Base-by-base conservation (phyloP, 2,329 filamentous ascomycete species). In the Cercospora zeae-maydis region DNA sequence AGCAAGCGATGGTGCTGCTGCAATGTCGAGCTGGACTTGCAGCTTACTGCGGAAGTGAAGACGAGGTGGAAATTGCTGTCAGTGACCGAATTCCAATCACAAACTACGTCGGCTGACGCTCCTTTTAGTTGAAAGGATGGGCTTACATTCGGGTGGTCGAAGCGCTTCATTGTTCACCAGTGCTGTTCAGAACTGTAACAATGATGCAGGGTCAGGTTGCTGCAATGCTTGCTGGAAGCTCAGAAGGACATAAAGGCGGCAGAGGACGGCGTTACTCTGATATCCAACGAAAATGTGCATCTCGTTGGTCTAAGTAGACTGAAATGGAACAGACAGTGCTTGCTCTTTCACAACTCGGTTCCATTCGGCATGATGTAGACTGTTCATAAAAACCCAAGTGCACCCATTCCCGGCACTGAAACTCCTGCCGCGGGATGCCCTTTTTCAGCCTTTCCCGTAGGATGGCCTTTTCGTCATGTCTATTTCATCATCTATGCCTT, bases 281-380 rank as follows among this genome's bases (percentile, higher is more conserved):
- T n/a, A n/a, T n/a, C 21, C 16, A 34, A 34, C 27, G 19, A 27
- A 14, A n/a, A 6, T n/a, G 34, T 53, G 30, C 30, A 34, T 10
- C 27, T 34, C 3, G 8, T 3, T 4, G 8, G 31, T 53, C 49
- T 13, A 34, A 33, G 4, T 39, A 16, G 36, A 3, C 16, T 30
- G 13, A 53, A 34, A 53, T 19, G 16, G 9, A 6, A 6, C 7
- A 30, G 16, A n/a, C 9, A 33, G 27, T 19, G 9, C n/a, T 3
- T 33, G 31, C 49, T 39, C 47, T 42, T 59, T 59, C 57, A 39
- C 47, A 53, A 59, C 57, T 59, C 47, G 31, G 27, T 53, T 59
- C 47, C 57, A 59, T 59, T 59, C 47, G 47, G 57, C 57, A 59
- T 45, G 57, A 59, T 59, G 57, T 59, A 59, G 47, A 59, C 57